Percentiles rank a stretch among this genome's conserved stretches.
These are phyloP conservation scores for Pyronema domesticum DNA, from an alignment of 495 filamentous ascomycete species.

Conservation along the genomic window DNA sequence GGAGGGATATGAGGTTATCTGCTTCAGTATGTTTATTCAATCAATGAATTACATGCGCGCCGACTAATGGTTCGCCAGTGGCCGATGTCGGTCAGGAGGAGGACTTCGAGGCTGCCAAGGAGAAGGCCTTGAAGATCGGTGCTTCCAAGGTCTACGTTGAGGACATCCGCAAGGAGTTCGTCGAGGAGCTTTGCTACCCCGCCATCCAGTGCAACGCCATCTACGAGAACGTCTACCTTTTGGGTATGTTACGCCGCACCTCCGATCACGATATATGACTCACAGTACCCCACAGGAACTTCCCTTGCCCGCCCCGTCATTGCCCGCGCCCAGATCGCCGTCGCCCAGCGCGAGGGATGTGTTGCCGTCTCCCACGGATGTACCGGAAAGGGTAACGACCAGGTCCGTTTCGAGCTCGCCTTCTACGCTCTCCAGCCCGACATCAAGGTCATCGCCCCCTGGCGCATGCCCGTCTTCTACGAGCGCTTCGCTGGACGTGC, in stretches of 20 bases:
- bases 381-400: slow-evolving; percentile 76
- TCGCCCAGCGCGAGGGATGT: slow-evolving; percentile 52
- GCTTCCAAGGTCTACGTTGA: slow-evolving; percentile 44
- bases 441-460: slow-evolving; percentile 78
- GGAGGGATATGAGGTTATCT: slow-evolving; percentile 49
- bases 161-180: slow-evolving; percentile 58
- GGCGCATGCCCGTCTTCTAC: slow-evolving; percentile 73
- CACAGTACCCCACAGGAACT: slow-evolving; percentile 31
- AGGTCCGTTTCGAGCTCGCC: slow-evolving; percentile 70
- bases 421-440: slow-evolving; percentile 52
- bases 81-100: slow-evolving; percentile 50
- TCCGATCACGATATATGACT: not conserved
- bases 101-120: slow-evolving; percentile 48
- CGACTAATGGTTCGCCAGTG: slow-evolving; percentile 26
- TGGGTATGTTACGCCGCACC: slow-evolving; percentile 30
- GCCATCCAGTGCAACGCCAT: slow-evolving; percentile 79
- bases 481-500: slow-evolving; percentile 65
- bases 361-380: slow-evolving; percentile 57
- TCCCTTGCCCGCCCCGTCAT: slow-evolving; percentile 77
- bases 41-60: not conserved
- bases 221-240: slow-evolving; percentile 67
- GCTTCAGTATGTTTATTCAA: slow-evolving; percentile 34
- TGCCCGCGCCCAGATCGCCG: slow-evolving; percentile 59
- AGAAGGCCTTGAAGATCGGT: slow-evolving; percentile 51
- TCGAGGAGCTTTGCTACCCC: slow-evolving; percentile 72